A percentile compares a stretch with the other conserved stretches of the same genome.
Evolutionary conservation across 1,139 yeast species (phyloP).

Genomic region (Saccharomyces hybrid): DNA sequence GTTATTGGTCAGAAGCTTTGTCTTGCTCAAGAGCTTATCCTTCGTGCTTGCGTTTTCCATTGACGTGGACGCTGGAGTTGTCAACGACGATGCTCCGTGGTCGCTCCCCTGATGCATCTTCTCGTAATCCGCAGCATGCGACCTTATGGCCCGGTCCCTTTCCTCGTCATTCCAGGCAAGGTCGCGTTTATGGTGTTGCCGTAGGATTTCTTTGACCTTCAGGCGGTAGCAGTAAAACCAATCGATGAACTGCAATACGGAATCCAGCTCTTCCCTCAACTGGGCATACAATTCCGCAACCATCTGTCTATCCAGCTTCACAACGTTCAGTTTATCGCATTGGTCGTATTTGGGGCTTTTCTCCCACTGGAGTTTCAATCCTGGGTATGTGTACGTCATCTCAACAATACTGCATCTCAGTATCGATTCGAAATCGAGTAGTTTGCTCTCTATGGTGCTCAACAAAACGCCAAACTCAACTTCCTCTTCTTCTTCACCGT

Average conservation of each 20-base stretch:
- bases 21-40: constrained; percentile 32
- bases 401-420: constrained; percentile 11
- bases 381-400: constrained; percentile 13
- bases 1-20: constrained; percentile 33
- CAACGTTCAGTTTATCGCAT: constrained; percentile 9
- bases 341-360: constrained; percentile 4
- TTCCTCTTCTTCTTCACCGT: not conserved
- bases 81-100: not conserved
- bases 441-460: not conserved
- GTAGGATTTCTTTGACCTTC: not conserved
- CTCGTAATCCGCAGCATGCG: not conserved
- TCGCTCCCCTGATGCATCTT: not conserved
- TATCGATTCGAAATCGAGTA: constrained; percentile 12
- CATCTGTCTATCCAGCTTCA: constrained; percentile 8
- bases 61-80: not conserved
- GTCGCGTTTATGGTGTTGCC: not conserved
- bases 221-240: constrained; percentile 12
- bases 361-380: constrained; percentile 11
- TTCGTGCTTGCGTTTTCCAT: constrained; percentile 20
- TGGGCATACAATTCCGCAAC: constrained; percentile 1
- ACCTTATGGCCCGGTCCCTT: not conserved
- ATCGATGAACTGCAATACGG: constrained; percentile 12
- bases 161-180: not conserved
- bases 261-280: constrained; percentile 7
- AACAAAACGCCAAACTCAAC: constrained; percentile 5